Evolutionary conservation across 179 eudicot species (phyloP), one percentile per base, ranked within the genome.

Genomic region (Gypsophila paniculata): DNA sequence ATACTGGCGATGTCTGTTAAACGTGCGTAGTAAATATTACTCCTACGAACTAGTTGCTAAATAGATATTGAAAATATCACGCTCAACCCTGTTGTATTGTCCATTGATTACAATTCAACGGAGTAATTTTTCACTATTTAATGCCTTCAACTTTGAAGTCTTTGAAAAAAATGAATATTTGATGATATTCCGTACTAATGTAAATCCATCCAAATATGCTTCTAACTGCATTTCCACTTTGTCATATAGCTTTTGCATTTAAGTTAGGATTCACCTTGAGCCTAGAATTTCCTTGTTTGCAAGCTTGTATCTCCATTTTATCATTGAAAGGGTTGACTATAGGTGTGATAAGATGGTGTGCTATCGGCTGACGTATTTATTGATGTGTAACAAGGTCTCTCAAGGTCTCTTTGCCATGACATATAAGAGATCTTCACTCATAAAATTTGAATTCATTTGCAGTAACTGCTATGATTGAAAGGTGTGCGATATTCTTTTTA

Each of bases 291-390:
- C 54, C 52, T 23, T 59, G 65, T 4, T 71, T 71, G 19, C 58
- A 67, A 49, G 39, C 44, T 72, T 61, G 13, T 72, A 57, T 71
- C 39, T 71, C 53, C 54, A 15, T 25, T 25, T 39, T 12, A 60
- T 46, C 26, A n/a, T n/a, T 48, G n/a, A n/a, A 9, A 11, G 68
- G 25, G 54, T 44, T 61, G 49, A 13, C 52, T 46, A 62, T 63
- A 63, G 25, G 10, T 65, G 65, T 65, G 62, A 65, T 34, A 53
- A 54, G 62, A 54, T 26, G 19, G 10, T 44, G 44, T 13, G 38
- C 44, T 18, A 46, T 25, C 29, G 49, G 62, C 46, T 34, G 22
- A 69, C 51, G 26, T 17, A 58, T 68, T 39, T 22, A 46, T 42
- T 9, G 0, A 29, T 49, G 38, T 48, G 55, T 8, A 26, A 66